Conservation (phyloP, 306 rosid genomes). For the Vicia villosa region DNA sequence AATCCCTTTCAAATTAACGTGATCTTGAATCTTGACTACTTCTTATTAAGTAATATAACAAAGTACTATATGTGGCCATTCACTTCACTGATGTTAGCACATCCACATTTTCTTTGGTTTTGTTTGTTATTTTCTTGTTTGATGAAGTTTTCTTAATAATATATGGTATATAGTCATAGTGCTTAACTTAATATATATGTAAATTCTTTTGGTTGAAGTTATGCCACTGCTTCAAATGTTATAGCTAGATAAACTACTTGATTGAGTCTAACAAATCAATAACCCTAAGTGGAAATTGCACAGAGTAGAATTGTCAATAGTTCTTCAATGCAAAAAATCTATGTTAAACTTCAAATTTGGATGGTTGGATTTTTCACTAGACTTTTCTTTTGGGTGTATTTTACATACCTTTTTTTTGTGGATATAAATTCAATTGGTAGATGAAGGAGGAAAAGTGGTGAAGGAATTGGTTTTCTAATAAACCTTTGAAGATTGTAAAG, state of each 20-base stretch:
- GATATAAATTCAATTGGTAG: neutral
- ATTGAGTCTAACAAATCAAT: neutral
- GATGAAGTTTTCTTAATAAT: neutral
- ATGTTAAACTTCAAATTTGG: neutral
- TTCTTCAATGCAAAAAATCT: neutral
- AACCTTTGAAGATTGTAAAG: no score
- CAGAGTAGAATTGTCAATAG: neutral
- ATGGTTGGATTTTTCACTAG: neutral
- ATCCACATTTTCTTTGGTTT: conserved; percentile 25
- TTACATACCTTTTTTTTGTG: neutral
- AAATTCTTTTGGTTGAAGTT: neutral
- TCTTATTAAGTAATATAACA: neutral
- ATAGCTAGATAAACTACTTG: neutral
- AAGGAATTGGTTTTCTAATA: no score
- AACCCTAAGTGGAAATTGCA: neutral
- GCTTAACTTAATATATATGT: neutral
- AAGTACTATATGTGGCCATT: neutral
- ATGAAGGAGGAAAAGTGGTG: no score
- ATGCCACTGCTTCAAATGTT: neutral
- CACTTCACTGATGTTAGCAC: conserved; percentile 11
- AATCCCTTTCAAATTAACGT: neutral
- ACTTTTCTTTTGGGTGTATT: neutral
- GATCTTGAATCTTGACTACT: neutral
- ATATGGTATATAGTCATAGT: neutral
- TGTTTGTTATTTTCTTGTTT: conserved; percentile 29